Percentiles rank a stretch among this genome's conserved stretches.
Conservation (phyloP, 202 grass and related monocot genomes). For the Eragrostis tef region DNA sequence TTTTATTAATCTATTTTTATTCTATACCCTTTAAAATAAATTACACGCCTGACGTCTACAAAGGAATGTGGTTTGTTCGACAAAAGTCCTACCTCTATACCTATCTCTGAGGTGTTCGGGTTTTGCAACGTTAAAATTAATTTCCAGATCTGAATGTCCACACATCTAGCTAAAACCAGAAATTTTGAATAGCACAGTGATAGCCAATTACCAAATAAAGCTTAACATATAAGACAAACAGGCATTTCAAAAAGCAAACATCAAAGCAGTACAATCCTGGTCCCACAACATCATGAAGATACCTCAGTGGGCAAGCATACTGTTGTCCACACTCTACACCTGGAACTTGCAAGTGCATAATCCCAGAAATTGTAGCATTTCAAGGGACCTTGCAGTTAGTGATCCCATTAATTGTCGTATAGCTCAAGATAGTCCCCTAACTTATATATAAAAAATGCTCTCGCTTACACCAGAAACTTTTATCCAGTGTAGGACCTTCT, state of each 20-base stretch:
- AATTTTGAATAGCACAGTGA: background rate
- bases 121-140: background rate
- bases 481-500: background rate
- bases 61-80: background rate
- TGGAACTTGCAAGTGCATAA: background rate
- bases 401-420: background rate
- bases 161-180: constrained; percentile 4
- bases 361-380: background rate
- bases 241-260: constrained; percentile 21
- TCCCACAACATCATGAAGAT: background rate
- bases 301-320: background rate
- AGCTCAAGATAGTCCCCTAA: background rate
- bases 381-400: background rate
- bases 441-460: background rate
- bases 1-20: too few species aligned
- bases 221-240: constrained; percentile 1
- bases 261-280: background rate
- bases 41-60: too few species aligned
- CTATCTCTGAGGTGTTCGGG: too few species aligned
- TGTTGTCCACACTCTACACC: background rate
- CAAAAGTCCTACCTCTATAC: background rate
- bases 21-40: too few species aligned
- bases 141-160: constrained; percentile 14
- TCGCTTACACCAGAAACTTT: background rate
- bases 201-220: background rate